Percentiles rank a stretch among this genome's conserved stretches.
phyloP scores from a whole-genome alignment of 345 rosid genomes.

The Brassica cretica region DNA sequence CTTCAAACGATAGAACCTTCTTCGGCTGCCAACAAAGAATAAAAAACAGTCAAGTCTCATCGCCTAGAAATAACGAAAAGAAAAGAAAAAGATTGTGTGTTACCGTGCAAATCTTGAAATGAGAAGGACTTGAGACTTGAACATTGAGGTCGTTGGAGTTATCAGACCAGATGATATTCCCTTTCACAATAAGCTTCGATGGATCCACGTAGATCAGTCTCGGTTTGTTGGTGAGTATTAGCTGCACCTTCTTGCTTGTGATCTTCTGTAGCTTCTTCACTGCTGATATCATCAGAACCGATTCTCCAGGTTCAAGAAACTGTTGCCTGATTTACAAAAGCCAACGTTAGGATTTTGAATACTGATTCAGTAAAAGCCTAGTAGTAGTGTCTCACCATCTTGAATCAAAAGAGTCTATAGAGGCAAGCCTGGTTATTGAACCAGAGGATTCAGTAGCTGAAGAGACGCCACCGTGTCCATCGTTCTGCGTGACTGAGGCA shows the following conservation, averaged over 20 bases:
- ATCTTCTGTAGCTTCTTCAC: slow-evolving; percentile 90
- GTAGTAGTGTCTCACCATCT: slow-evolving; percentile 65
- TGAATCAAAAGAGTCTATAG: slow-evolving; percentile 97
- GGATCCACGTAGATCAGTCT: slow-evolving; percentile 88
- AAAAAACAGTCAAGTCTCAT: background rate
- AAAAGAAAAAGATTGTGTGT: background rate
- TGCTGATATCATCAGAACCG: slow-evolving; percentile 90
- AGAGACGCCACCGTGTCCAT: slow-evolving; percentile 49
- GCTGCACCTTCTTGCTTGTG: slow-evolving; percentile 97
- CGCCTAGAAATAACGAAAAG: background rate
- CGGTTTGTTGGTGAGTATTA: slow-evolving; percentile 92
- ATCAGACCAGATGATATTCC: slow-evolving; percentile 88
- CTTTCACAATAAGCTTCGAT: slow-evolving; percentile 75
- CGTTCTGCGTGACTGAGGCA: slow-evolving; percentile 50
- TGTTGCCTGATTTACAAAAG: slow-evolving; percentile 69
- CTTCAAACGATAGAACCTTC: slow-evolving; percentile 90
- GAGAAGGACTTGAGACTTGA: slow-evolving; percentile 76
- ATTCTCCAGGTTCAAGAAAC: slow-evolving; percentile 91
- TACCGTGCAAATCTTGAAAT: slow-evolving; percentile 95
- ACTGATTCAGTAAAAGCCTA: slow-evolving; percentile 19
- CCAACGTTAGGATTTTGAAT: slow-evolving; percentile 5
- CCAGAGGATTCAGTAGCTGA: slow-evolving; percentile 63
- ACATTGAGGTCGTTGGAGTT: slow-evolving; percentile 80
- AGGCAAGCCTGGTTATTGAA: slow-evolving; percentile 81
- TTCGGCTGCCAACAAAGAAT: slow-evolving; percentile 53